These are phyloP conservation scores for Solanum rostratum DNA, from an alignment of 257 asterid genomes.

Conservation along the genomic window DNA sequence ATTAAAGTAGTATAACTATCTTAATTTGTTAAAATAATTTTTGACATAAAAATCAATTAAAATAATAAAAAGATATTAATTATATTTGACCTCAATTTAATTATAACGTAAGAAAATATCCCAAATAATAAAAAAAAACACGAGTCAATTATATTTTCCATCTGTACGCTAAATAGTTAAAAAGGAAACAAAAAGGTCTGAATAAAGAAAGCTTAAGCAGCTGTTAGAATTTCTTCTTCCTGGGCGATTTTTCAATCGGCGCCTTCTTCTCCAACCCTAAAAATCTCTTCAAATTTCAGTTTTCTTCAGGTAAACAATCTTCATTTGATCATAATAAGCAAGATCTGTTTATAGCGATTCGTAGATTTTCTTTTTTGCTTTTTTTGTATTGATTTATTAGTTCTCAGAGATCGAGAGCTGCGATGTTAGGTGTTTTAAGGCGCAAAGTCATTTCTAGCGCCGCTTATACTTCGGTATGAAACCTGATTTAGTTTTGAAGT, in stretches of 20 bases:
- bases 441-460: slow-evolving; percentile 70
- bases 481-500: background rate
- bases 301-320: background rate
- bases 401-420: slow-evolving; percentile 18
- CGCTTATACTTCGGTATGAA: slow-evolving; percentile 41
- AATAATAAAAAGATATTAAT: too few species aligned
- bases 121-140: background rate
- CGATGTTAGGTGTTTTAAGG: slow-evolving; percentile 83
- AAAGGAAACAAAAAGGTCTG: background rate
- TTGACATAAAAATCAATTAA: too few species aligned
- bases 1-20: too few species aligned
- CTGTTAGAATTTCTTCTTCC: background rate
- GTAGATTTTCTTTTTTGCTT: background rate
- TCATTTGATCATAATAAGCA: background rate
- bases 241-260: background rate
- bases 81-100: too few species aligned
- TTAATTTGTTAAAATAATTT: too few species aligned
- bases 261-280: background rate
- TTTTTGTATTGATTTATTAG: slow-evolving; percentile 12
- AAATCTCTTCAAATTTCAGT: background rate
- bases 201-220: background rate
- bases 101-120: background rate
- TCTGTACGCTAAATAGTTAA: background rate
- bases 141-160: background rate
- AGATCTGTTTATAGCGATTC: background rate